Base-by-base conservation (phyloP, 139 green algal species). In the Astrephomene gubernaculifera region DNA sequence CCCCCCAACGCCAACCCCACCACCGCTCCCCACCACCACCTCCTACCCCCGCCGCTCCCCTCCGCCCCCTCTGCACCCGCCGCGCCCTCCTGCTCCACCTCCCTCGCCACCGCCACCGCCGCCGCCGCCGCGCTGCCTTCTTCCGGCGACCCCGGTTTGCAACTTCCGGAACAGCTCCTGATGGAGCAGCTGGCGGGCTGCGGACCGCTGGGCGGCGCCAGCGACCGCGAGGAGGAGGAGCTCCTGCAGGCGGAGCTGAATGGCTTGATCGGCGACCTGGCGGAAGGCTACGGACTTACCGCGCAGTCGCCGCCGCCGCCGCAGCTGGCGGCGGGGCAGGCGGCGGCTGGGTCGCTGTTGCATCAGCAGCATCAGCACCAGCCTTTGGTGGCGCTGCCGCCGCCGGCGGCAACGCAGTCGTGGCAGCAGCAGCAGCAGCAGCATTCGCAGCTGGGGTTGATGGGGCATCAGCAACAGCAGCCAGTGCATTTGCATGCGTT, bases 261-360 rank as follows among this genome's bases (percentile, higher is more conserved):
- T 38, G 76, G 76, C 29, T 36, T 83, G 39, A 83, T 83, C 8
- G 60, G 54, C 24, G 74, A 82, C 29, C 36, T 82, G 53, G 36
- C 36, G 8, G 57, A 38, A 27, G 74, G 39, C 3, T 27, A 54
- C 54, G 54, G 39, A 36, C 7, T 4, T n/a, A n/a, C n/a, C n/a
- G n/a, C n/a, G n/a, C n/a, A n/a, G n/a, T n/a, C n/a, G n/a, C n/a
- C n/a, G n/a, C n/a, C n/a, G n/a, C n/a, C n/a, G n/a, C n/a, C n/a
- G n/a, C n/a, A 53, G 74, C 29, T 38, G 52, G 21, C 72, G 33
- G 33, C 52, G 52, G 49, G 5, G 29, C 5, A 25, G n/a, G 43
- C 70, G 70, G 43, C 5, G 21, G 68, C 24, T 72, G 3, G 49
- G 12, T 57, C 17, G 22, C 57, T 67, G 19, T 35, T 31, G 17